phyloP scores from a whole-genome alignment of 768 basidiomycete species.

The Obba rivulosa region DNA sequence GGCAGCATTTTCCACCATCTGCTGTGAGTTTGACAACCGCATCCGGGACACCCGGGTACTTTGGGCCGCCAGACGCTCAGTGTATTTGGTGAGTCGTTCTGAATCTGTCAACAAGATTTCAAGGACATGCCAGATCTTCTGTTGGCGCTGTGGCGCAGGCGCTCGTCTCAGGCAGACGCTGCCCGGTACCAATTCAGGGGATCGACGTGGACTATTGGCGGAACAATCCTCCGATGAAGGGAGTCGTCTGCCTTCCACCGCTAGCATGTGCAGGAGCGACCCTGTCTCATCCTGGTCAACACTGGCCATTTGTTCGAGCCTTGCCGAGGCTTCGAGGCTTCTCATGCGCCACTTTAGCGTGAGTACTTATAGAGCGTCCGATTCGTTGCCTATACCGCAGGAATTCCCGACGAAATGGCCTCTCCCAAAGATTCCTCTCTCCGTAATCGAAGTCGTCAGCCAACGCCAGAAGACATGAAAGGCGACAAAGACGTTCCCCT shows the following conservation, averaged over 20 bases:
- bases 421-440: conserved; percentile 12
- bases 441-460: conserved; percentile 15
- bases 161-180: not conserved
- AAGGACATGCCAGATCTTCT: not conserved
- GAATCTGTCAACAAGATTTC: too few relatives aligned
- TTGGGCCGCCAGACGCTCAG: not conserved
- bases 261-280: not conserved
- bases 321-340: not conserved
- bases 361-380: not conserved
- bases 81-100: not conserved
- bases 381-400: too few relatives aligned
- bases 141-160: not conserved
- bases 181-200: not conserved
- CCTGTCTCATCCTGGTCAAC: not conserved
- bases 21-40: too few relatives aligned
- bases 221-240: too few relatives aligned
- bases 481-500: not conserved
- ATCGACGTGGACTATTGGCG: too few relatives aligned
- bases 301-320: too few relatives aligned
- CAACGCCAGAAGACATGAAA: conserved; percentile 3
- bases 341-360: not conserved
- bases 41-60: too few relatives aligned
- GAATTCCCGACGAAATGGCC: conserved; percentile 7
- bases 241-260: not conserved
- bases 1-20: too few relatives aligned